Evolutionary conservation across 2,329 filamentous ascomycete species (phyloP).

Genomic region (Grosmannia clavigera): DNA sequence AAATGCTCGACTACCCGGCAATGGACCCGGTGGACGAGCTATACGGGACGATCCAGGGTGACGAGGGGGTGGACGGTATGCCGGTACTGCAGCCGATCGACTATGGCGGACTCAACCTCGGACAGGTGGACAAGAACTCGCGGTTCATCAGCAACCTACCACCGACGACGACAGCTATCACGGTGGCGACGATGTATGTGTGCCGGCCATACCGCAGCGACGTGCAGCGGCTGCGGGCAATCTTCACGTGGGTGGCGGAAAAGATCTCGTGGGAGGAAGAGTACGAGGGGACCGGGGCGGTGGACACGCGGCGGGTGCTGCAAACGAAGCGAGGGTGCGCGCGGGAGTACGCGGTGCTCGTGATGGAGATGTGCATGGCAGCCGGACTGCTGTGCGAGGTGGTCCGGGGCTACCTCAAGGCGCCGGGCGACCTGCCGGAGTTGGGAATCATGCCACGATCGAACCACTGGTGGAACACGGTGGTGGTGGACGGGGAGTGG

Average conservation of each 20-base stretch:
- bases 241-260: constrained; percentile 96
- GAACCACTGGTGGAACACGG: constrained; percentile 97
- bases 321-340: constrained; percentile 73
- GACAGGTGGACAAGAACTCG: constrained; percentile 88
- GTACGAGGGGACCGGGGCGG: constrained; percentile 66
- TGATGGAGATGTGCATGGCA: constrained; percentile 86
- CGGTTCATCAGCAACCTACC: constrained; percentile 79
- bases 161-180: constrained; percentile 66
- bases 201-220: constrained; percentile 92
- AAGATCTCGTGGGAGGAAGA: constrained; percentile 94
- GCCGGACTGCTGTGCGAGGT: constrained; percentile 82
- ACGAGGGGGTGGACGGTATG: constrained; percentile 76
- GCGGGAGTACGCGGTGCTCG: constrained; percentile 78
- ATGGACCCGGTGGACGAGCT: constrained; percentile 85
- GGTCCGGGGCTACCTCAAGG: constrained; percentile 81
- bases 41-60: constrained; percentile 72
- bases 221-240: constrained; percentile 81
- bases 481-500: constrained; percentile 90
- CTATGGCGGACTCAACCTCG: constrained; percentile 67
- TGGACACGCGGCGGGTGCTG: constrained; percentile 75
- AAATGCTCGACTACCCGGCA: constrained; percentile 86
- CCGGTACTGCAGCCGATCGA: constrained; percentile 74
- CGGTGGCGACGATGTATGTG: constrained; percentile 79
- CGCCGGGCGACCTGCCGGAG: constrained; percentile 73
- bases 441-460: constrained; percentile 70